phyloP scores from a whole-genome alignment of 2,329 filamentous ascomycete species.

The Verticillium tricorpus region DNA sequence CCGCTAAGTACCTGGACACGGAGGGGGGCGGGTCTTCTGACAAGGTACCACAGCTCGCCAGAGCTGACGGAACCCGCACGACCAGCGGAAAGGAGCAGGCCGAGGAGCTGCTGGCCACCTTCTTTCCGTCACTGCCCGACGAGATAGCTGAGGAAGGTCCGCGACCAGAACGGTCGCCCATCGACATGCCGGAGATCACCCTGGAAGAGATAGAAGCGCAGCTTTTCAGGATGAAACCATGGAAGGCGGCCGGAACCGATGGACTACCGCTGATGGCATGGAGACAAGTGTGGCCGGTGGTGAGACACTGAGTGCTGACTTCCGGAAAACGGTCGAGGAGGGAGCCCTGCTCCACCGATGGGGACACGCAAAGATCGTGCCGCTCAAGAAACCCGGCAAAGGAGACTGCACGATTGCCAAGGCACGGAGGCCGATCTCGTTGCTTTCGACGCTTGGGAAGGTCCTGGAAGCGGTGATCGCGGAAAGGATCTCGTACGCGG shows the following conservation, averaged over 20 bases:
- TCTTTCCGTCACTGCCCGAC: constrained; percentile 16
- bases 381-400: constrained; percentile 22
- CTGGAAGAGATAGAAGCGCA: constrained; percentile 15
- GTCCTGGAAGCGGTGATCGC: constrained; percentile 2
- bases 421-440: constrained; percentile 20
- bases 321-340: constrained; percentile 8
- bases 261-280: constrained; percentile 12
- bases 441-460: constrained; percentile 21
- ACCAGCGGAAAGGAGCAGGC: constrained; percentile 11
- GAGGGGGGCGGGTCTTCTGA: constrained; percentile 15
- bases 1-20: constrained; percentile 20
- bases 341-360: neutral
- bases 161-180: neutral
- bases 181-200: constrained; percentile 11
- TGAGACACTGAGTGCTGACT: constrained; percentile 11
- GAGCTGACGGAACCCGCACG: constrained; percentile 13
- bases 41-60: constrained; percentile 16
- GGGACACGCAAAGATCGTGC: constrained; percentile 19
- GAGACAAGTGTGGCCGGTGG: constrained; percentile 11
- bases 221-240: constrained; percentile 13
- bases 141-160: constrained; percentile 14
- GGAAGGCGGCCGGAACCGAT: constrained; percentile 17
- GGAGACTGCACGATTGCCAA: constrained; percentile 20
- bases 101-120: constrained; percentile 14
- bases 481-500: constrained; percentile 1